Evolutionary conservation across 2,329 filamentous ascomycete genomes (phyloP), one percentile per base, ranked within the genome.

Genomic region (Aspergillus latus): DNA sequence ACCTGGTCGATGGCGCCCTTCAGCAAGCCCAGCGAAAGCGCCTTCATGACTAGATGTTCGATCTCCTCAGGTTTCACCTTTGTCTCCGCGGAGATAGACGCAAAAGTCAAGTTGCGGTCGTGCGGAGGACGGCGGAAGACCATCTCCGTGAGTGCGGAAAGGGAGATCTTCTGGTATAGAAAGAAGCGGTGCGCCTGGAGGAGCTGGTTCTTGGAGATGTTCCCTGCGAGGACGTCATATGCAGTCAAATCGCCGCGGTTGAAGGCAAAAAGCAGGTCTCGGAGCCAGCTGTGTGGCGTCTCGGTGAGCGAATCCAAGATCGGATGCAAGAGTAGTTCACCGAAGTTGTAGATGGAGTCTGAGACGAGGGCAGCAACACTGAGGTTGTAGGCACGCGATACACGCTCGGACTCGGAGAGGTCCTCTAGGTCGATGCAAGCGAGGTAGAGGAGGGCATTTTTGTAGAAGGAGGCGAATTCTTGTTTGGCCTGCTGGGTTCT

Each of bases 31-130:
- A 99, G 77, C 70, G 92, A 97, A 67, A 99, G 78, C n/a, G 94
- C 94, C 82, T 97, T 97, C 94, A 99, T 99, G 68, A 99, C 89
- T 62, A 99, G 79, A 74, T 97, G 93, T 81, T 99, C 94, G 65
- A 99, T 97, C 78, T 97, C 91, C 68, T 94, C 86, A 2, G 87
- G 85, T 65, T 86, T 84, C 50, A 99, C 92, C 76, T 96, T 96
- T 3, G 94, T 99, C 80, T 97, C 93, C 64, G 88, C 82, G 4
- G 89, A 85, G 69, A 99, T 97, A 49, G 91, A 90, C 51, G 81
- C 78, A 77, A 99, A 99, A 4, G 89, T 89, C 88, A 99, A 94
- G 67, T 91, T 88, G 62, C 94, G 89, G 80, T 97, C 91, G 72
- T 99, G 94, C 30, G 94, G 93, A 48, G 94, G 92, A 46, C 94